Percentiles rank a stretch among this genome's conserved stretches.
phyloP scores from a whole-genome alignment of 192 early-diverging fungal species.

The Backusella morwellensis region DNA sequence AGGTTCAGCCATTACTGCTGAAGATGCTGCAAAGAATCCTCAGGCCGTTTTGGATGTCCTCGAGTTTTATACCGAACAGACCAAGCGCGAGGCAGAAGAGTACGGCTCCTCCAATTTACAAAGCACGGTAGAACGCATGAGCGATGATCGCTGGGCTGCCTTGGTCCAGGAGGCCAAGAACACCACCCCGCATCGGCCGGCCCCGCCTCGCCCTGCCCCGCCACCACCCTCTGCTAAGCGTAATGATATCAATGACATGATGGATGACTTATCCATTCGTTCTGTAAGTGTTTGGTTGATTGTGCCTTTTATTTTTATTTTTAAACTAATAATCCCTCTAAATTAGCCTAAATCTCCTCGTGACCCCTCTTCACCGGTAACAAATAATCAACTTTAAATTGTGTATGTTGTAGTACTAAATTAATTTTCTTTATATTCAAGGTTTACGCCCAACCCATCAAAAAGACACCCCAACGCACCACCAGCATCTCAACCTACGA shows the following conservation, averaged over 20 bases:
- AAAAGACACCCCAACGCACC: not conserved
- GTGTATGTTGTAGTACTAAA: not conserved
- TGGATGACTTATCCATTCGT: slow-evolving; percentile 33
- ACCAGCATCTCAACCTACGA: slow-evolving; percentile 13
- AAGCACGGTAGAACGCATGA: slow-evolving; percentile 30
- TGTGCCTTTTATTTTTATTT: not conserved
- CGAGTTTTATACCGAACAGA: slow-evolving; percentile 96
- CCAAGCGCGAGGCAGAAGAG: slow-evolving; percentile 53
- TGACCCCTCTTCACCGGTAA: not conserved
- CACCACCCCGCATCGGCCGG: not conserved
- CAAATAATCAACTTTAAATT: not conserved
- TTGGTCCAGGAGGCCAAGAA: slow-evolving; percentile 46
- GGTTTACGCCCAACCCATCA: not conserved
- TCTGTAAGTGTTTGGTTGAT: not conserved
- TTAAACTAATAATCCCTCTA: not conserved
- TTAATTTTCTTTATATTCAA: not conserved
- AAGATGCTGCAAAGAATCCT: slow-evolving; percentile 97
- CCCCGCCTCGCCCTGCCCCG: slow-evolving; percentile 28
- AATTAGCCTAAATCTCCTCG: not conserved
- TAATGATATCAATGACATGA: slow-evolving; percentile 27
- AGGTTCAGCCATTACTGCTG: slow-evolving; percentile 92
- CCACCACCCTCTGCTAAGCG: slow-evolving; percentile 20
- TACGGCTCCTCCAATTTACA: slow-evolving; percentile 45
- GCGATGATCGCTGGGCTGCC: slow-evolving; percentile 61
- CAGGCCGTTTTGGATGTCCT: slow-evolving; percentile 98